Conservation (phyloP, 2,329 filamentous ascomycete genomes). For the Lasiodiplodia citricola region DNA sequence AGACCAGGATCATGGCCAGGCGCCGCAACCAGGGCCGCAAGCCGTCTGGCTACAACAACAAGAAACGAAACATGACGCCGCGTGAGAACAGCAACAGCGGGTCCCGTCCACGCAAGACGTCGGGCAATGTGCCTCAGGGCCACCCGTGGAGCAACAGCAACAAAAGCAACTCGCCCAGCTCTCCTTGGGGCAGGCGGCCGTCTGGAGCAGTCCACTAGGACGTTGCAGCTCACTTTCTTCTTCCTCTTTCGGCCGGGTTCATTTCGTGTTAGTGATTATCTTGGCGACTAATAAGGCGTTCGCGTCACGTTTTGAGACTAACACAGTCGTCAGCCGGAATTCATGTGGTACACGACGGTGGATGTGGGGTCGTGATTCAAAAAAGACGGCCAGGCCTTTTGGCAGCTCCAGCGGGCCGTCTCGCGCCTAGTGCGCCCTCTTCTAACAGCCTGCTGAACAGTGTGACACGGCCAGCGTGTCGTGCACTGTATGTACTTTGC, state of each 20-base stretch:
- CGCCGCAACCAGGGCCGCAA: slow-evolving; percentile 15
- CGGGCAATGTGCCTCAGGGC: slow-evolving; percentile 16
- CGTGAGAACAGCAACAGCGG: slow-evolving; percentile 24
- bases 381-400: slow-evolving; percentile 1
- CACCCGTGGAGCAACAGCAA: slow-evolving; percentile 22
- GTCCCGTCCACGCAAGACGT: slow-evolving; percentile 12
- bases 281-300: slow-evolving; percentile 25
- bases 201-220: slow-evolving; percentile 22
- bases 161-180: slow-evolving; percentile 19
- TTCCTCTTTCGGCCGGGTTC: slow-evolving; percentile 17
- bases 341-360: slow-evolving; percentile 18
- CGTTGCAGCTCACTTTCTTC: not conserved
- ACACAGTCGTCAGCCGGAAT: slow-evolving; percentile 11
- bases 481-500: slow-evolving; percentile 19
- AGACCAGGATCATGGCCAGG: slow-evolving; percentile 17
- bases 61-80: slow-evolving; percentile 17
- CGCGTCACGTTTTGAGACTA: slow-evolving; percentile 25
- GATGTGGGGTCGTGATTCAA: not conserved
- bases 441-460: slow-evolving; percentile 1
- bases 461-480: not conserved
- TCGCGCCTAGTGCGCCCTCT: slow-evolving; percentile 2
- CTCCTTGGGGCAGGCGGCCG: slow-evolving; percentile 16
- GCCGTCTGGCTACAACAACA: slow-evolving; percentile 20
- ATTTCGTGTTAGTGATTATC: slow-evolving; percentile 19
- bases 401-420: not conserved